Conservation (phyloP, 116 monocot species). For the Iris pallida region DNA sequence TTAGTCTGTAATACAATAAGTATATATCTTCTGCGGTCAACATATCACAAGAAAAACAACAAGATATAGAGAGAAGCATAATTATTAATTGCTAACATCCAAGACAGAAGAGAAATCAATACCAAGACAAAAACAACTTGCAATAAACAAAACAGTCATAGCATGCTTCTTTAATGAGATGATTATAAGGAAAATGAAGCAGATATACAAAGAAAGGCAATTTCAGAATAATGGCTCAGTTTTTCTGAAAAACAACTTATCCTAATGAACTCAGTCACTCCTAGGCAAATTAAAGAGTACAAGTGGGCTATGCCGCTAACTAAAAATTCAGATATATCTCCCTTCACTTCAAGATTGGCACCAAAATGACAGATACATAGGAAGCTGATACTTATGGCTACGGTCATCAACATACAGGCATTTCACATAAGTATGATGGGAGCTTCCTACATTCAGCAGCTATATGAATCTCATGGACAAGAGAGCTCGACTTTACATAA, state of each 20-base stretch:
- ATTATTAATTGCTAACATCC: background rate
- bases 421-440: no score
- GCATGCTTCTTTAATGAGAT: background rate
- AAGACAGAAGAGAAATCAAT: background rate
- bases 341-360: background rate
- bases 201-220: background rate
- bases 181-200: background rate
- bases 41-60: conserved; percentile 1
- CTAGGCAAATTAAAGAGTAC: no score
- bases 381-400: no score
- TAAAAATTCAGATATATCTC: no score
- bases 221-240: background rate
- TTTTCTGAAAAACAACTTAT: no score
- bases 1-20: background rate
- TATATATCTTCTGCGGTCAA: background rate
- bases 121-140: background rate
- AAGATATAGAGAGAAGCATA: background rate
- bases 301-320: no score
- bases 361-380: background rate
- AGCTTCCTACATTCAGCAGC: no score
- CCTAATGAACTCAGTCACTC: no score
- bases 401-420: no score
- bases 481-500: no score
- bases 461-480: no score
- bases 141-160: background rate